Conservation (phyloP, 2,329 filamentous ascomycete species). For the Magnaporthiopsis rhizophila region DNA sequence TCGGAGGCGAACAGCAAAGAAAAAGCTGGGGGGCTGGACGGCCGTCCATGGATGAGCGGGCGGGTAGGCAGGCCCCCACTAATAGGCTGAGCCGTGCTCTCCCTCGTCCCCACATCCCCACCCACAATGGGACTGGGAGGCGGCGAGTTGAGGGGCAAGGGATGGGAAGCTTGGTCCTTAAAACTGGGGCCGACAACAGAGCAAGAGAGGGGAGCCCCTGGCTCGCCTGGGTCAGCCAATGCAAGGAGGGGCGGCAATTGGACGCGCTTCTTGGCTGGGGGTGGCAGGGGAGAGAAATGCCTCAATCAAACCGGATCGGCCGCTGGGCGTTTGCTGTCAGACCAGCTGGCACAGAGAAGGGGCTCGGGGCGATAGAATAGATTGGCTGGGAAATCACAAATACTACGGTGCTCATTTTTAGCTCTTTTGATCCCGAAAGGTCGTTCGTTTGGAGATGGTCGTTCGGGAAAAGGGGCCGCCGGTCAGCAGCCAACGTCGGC, state of each 20-base stretch:
- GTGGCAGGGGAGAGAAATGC: background rate
- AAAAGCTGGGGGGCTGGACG: background rate
- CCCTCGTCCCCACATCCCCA: too few species aligned
- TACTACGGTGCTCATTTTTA: background rate
- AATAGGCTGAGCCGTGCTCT: too few species aligned
- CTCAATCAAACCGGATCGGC: background rate
- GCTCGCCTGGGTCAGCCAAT: background rate
- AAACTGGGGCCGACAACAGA: background rate
- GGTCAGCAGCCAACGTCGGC: background rate
- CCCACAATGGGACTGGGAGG: background rate
- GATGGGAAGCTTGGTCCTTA: background rate
- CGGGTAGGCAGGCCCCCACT: background rate
- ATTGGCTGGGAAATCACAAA: background rate
- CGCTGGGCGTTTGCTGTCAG: too few species aligned
- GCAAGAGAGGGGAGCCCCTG: too few species aligned
- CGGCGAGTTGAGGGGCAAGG: constrained; percentile 2
- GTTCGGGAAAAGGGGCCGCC: background rate
- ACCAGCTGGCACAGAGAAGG: too few species aligned
- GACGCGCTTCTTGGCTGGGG: background rate
- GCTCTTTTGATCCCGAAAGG: background rate
- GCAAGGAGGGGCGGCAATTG: background rate
- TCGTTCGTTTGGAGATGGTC: background rate
- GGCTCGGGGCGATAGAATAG: background rate
- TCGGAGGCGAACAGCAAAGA: too few species aligned
- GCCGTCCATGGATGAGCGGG: too few species aligned